Evolutionary conservation across 1,139 yeast species (phyloP).

Genomic region (Martiniozyma asiatica): DNA sequence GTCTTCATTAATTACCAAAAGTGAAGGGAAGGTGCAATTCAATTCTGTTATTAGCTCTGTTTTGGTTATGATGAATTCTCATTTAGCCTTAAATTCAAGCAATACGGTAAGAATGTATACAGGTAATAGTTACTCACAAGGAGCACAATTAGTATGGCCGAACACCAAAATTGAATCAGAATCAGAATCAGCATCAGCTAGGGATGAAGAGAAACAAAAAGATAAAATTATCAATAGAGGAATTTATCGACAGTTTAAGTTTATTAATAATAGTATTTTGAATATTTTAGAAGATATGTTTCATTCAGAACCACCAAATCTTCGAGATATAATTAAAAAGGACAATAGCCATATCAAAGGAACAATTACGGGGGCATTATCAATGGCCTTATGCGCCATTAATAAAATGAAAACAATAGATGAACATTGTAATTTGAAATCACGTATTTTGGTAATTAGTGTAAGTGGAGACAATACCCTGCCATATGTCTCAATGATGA

Average conservation of each 20-base stretch:
- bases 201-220: constrained; percentile 3
- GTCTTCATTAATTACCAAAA: constrained; percentile 36
- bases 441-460: constrained; percentile 64
- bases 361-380: constrained; percentile 67
- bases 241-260: constrained; percentile 80
- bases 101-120: constrained; percentile 79
- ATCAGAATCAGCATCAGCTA: no score
- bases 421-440: constrained; percentile 40
- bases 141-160: constrained; percentile 69
- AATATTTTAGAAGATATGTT: constrained; percentile 44
- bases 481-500: constrained; percentile 90
- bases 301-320: constrained; percentile 20
- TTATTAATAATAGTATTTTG: constrained; percentile 70
- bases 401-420: constrained; percentile 51
- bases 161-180: constrained; percentile 7
- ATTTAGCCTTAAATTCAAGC: constrained; percentile 71
- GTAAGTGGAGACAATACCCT: constrained; percentile 69
- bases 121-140: constrained; percentile 45
- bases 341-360: constrained; percentile 24
- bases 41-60: constrained; percentile 20
- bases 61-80: constrained; percentile 71
- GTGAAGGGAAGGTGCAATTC: constrained; percentile 12
- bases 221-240: constrained; percentile 24
- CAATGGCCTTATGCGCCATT: constrained; percentile 69
- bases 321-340: constrained; percentile 12